Evolutionary conservation across 805 yeast species (phyloP), one percentile per base, ranked within the genome.

Genomic region (Saccharomyces jurei): DNA sequence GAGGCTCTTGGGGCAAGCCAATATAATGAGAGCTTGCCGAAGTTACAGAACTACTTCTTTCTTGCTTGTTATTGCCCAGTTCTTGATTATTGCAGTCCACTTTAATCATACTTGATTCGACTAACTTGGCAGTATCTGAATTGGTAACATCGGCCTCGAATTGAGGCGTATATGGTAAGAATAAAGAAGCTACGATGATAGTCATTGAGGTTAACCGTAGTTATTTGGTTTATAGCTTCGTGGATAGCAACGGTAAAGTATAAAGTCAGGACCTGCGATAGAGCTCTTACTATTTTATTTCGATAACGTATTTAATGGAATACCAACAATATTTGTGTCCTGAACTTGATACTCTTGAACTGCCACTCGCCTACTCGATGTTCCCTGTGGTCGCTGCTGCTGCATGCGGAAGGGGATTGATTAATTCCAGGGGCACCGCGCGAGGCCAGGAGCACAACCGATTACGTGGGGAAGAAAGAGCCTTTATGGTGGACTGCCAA

Each of bases 101-200:
- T 46, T 64, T 58, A 13, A 65, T 67, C 50, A 65, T 52, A 36
- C 59, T 59, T 2, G 67, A 60, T 50, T 66, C 67, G 2, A 65
- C 64, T 44, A 71, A 58, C 27, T 65, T 69, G 17, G 69, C 73
- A 49, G 77, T 70, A 49, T 64, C 68, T 6, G 59, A 61, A 6
- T 58, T 52, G 9, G 60, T 52, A 6, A 66, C 66, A 21, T 72
- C 67, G 41, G 72, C 57, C 56, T 73, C 72, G 58, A 74, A 72
- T 58, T 84, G 86, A 17, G 85, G 89, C 4, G 89, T 83, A 61
- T 83, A 81, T 2, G 92, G 92, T 49, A 86, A 72, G 61, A 84
- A 84, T 81, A 86, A 71, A 14, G 91, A 81, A 17, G 87, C 90
- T 41, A 86, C 78, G 46, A 83, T 79, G 26, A 84, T 74, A n/a